A percentile compares a stretch with the other conserved stretches of the same genome.
These are phyloP conservation scores for Phytophthora hibernalis DNA, from an alignment of 352 stramenopile genomes.

Conservation along the genomic window DNA sequence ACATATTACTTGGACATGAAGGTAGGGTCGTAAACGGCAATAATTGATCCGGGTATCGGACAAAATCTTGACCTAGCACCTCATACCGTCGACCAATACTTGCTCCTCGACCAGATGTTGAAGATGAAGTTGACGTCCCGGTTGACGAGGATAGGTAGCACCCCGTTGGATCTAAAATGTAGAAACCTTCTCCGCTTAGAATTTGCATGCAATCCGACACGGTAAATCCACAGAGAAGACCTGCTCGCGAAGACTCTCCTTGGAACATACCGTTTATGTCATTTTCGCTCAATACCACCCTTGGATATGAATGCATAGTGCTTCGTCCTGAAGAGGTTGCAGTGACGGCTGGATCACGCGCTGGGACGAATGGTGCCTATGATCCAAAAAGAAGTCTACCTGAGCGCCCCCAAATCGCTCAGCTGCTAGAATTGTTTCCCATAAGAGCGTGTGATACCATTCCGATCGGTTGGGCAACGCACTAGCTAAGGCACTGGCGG, in stretches of 20 bases:
- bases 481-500: conserved; percentile 41
- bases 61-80: conserved; percentile 64
- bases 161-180: conserved; percentile 77
- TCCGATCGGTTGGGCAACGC: conserved; percentile 45
- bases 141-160: conserved; percentile 45
- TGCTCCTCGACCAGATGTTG: conserved; percentile 16
- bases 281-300: conserved; percentile 54
- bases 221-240: conserved; percentile 67
- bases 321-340: conserved; percentile 72
- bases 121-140: conserved; percentile 7
- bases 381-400: conserved; percentile 76
- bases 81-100: conserved; percentile 65
- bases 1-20: conserved; percentile 64
- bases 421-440: conserved; percentile 64
- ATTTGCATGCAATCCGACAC: conserved; percentile 85
- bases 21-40: conserved; percentile 75
- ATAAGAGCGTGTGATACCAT: conserved; percentile 61
- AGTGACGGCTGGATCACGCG: conserved; percentile 78
- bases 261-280: conserved; percentile 65
- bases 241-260: conserved; percentile 56
- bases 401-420: conserved; percentile 61
- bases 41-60: conserved; percentile 76
- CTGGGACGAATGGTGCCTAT: conserved; percentile 65
- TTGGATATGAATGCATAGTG: conserved; percentile 78
- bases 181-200: conserved; percentile 76